Evolutionary conservation across 1,284 basidiomycete species (phyloP), one percentile per base, ranked within the genome.

Genomic region (Amylostereum chailletii): DNA sequence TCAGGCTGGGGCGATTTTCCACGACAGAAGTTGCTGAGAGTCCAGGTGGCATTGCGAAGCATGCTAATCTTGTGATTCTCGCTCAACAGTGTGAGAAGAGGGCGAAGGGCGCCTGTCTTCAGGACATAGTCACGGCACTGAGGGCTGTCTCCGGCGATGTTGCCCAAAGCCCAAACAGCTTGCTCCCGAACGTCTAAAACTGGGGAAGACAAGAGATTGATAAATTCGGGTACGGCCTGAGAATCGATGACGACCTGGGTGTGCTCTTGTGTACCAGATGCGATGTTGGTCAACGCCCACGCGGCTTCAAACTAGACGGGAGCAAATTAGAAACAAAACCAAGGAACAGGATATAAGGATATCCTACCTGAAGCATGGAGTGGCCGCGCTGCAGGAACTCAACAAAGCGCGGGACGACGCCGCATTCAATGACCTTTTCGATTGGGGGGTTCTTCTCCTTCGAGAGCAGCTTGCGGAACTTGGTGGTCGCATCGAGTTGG

Each of bases 361-460:
- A 10, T 67, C 76, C 56, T 54, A 91, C 93, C 79, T 96, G 94
- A 59, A 99, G 85, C 92, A 98, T 95, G 47, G 91, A 86, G 68
- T 95, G 90, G 51, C 84, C 83, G 41, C 76, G 85, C 58, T 81
- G 78, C 58, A 99, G 74, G 70, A 98, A 99, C 67, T 97, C 86
- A 52, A 99, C 96, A 60, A 99, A 99, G 53, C 95, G 90, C 52
- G 93, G 90, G 36, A 99, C 93, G 48, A 99, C 95, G 53, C 92
- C 90, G 68, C 94, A 96, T 61, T 94, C 91, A 67, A 99, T 99
- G 59, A 99, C 96, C 63, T 86, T 86, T 69, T 99, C 96, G 66
- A 99, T 99, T n/a, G 95, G 95, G 37, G 95, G 95, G 68, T 98
- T 99, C 77, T 94, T 95, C 75, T 99, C 95, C 76, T 99, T 99